These are phyloP conservation scores for Catharanthus roseus DNA, from an alignment of 257 asterid genomes.

Conservation along the genomic window DNA sequence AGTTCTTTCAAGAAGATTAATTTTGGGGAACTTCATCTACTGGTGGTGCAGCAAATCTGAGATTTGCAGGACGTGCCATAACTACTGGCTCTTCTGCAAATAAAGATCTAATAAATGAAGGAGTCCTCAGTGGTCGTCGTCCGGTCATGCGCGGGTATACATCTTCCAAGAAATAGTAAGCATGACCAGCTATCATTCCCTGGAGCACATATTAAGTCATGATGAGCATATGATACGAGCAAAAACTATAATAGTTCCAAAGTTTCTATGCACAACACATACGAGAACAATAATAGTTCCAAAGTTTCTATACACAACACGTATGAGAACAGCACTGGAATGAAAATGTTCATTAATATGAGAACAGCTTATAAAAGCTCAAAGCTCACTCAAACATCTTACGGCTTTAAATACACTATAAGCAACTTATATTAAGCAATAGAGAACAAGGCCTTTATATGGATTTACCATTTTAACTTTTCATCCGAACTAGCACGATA, in stretches of 20 bases:
- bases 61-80: constrained; percentile 69
- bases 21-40: constrained; percentile 46
- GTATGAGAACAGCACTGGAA: neutral
- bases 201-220: constrained; percentile 23
- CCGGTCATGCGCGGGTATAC: constrained; percentile 94
- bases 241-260: neutral
- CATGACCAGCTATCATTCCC: constrained; percentile 99
- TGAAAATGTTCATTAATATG: neutral
- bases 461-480: neutral
- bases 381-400: no score
- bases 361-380: no score
- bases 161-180: constrained; percentile 86
- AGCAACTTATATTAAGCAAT: no score
- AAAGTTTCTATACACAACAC: neutral
- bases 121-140: constrained; percentile 85
- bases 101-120: constrained; percentile 54
- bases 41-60: constrained; percentile 88
- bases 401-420: no score
- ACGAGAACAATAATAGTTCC: no score
- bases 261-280: no score
- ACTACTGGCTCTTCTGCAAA: constrained; percentile 94
- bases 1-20: constrained; percentile 7
- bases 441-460: neutral
- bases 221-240: neutral
- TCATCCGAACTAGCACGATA: neutral